phyloP scores from a whole-genome alignment of 371 early-diverging fungal species.

The Syncephalastrum contaminatum region DNA sequence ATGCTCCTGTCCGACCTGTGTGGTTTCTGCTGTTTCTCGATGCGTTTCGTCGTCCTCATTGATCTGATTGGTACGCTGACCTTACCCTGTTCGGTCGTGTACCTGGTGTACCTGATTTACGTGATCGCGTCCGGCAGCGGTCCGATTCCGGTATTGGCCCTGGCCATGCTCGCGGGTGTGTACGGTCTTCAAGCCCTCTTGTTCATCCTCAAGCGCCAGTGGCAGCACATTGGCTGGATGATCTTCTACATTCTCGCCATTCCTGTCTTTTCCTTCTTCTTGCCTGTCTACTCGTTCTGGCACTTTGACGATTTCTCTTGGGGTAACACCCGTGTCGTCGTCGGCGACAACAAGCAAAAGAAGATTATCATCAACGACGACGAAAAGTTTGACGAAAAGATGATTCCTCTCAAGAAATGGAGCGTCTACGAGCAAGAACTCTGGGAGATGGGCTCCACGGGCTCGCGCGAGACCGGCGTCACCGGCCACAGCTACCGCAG shows the following conservation, averaged over 20 bases:
- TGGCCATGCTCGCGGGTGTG: conserved; percentile 66
- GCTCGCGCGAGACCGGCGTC: conserved; percentile 54
- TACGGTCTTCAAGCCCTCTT: conserved; percentile 86
- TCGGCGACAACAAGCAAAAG: conserved; percentile 73
- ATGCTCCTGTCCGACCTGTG: conserved; percentile 85
- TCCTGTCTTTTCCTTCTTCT: conserved; percentile 81
- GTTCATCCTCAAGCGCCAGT: conserved; percentile 85
- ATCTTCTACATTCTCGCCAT: conserved; percentile 87
- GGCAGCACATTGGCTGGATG: conserved; percentile 98
- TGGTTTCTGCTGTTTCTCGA: conserved; percentile 95
- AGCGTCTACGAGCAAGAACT: conserved; percentile 86
- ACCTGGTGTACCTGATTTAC: conserved; percentile 76
- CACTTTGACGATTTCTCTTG: conserved; percentile 93
- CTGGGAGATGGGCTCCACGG: conserved; percentile 70
- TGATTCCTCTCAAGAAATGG: conserved; percentile 92
- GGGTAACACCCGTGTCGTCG: conserved; percentile 87
- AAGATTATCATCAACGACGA: conserved; percentile 61
- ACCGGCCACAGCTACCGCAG: conserved; percentile 42
- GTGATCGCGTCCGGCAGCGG: conserved; percentile 53
- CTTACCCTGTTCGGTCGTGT: conserved; percentile 91
- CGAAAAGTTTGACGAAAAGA: conserved; percentile 80
- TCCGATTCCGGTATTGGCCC: conserved; percentile 55
- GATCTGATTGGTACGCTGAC: conserved; percentile 94
- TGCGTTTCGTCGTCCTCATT: conserved; percentile 92
- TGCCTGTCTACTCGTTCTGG: conserved; percentile 85